phyloP scores from a whole-genome alignment of 140 eudicot genomes.

The Ambrosia hybrid region DNA sequence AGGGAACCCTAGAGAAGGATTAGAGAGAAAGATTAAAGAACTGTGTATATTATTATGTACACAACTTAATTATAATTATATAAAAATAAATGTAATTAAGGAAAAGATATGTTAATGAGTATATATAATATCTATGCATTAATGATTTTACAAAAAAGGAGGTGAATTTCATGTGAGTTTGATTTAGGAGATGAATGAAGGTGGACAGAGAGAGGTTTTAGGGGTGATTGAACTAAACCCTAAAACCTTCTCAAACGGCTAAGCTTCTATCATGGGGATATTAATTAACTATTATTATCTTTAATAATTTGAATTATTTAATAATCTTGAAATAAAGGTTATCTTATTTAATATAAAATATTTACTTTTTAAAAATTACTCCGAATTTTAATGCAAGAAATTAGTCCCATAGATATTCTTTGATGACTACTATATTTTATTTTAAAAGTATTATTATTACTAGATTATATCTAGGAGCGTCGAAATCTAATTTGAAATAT shows the following conservation, averaged over 20 bases:
- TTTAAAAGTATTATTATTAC: no score
- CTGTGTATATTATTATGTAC: slow-evolving; percentile 28
- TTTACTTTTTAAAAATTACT: no score
- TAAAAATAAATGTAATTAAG: slow-evolving; percentile 30
- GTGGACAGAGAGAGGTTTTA: slow-evolving; percentile 18
- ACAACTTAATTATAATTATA: slow-evolving; percentile 1
- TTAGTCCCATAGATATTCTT: no score
- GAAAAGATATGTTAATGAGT: background rate
- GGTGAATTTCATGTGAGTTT: slow-evolving; percentile 18
- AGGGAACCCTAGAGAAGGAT: slow-evolving; percentile 33
- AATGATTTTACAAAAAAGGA: slow-evolving; percentile 14
- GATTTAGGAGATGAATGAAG: slow-evolving; percentile 23
- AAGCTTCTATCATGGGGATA: slow-evolving; percentile 18
- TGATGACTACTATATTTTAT: no score
- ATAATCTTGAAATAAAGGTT: no score
- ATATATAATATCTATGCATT: slow-evolving; percentile 10
- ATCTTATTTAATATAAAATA: no score
- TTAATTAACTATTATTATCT: no score
- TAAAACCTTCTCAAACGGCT: slow-evolving; percentile 32
- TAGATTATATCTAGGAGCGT: no score
- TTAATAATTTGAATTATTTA: background rate
- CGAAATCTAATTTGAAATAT: no score
- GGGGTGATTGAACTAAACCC: slow-evolving; percentile 25
- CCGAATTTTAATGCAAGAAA: no score
- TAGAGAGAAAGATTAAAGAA: slow-evolving; percentile 21